These are phyloP conservation scores for Podaxis rugospora DNA, from an alignment of 768 basidiomycete species.

Conservation along the genomic window DNA sequence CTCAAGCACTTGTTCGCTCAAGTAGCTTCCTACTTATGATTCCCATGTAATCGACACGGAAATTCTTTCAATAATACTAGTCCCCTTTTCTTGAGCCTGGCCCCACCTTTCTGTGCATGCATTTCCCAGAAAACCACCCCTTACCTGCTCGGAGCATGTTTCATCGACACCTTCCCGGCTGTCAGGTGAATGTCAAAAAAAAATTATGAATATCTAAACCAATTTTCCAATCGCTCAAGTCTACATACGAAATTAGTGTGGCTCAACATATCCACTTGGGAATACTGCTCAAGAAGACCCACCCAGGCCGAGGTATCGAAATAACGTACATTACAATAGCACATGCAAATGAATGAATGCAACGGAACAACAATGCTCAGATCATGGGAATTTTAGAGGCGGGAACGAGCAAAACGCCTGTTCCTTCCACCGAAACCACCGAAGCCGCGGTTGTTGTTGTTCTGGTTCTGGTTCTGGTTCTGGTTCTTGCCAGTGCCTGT, in stretches of 20 bases:
- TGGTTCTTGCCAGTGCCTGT: slow-evolving; percentile 5
- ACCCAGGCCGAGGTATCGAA: background rate
- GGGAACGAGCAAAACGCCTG: slow-evolving; percentile 8
- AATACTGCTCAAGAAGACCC: slow-evolving; percentile 1
- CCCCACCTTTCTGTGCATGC: background rate
- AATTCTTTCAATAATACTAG: background rate
- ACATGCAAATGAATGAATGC: background rate
- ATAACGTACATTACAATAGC: slow-evolving; percentile 1
- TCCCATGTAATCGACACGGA: background rate
- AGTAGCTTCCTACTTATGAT: background rate
- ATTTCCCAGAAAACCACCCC: background rate
- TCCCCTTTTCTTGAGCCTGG: background rate
- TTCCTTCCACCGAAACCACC: background rate
- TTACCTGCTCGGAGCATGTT: background rate
- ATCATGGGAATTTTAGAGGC: background rate
- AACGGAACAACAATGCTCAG: background rate
- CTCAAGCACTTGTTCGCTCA: background rate
- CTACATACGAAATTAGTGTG: slow-evolving; percentile 11
- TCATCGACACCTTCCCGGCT: background rate
- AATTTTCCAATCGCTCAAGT: slow-evolving; percentile 1
- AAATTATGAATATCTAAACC: background rate
- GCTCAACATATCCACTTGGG: slow-evolving; percentile 5
- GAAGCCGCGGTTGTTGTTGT: background rate
- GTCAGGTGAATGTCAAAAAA: background rate
- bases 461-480: slow-evolving; percentile 2